Evolutionary conservation across 108 stramenopile genomes (phyloP).

Genomic region (Fragilaria radians): DNA sequence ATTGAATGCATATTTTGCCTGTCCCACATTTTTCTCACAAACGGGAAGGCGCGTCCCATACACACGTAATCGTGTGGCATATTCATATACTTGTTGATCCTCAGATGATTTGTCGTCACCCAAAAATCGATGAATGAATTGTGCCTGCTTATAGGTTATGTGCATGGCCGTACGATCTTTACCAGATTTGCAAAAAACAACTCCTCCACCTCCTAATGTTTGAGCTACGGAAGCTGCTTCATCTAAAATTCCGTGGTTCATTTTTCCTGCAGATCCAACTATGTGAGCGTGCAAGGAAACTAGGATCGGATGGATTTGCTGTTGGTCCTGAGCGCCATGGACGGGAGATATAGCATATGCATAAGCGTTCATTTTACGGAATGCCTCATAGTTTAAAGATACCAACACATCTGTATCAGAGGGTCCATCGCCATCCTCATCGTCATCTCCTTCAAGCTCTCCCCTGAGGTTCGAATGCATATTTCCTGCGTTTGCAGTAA

Average conservation of each 20-base stretch:
- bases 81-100: constrained; percentile 12
- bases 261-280: constrained; percentile 61
- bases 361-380: constrained; percentile 81
- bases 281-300: constrained; percentile 56
- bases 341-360: constrained; percentile 57
- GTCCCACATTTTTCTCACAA: constrained; percentile 91
- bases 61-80: constrained; percentile 70
- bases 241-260: constrained; percentile 83
- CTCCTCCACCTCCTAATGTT: constrained; percentile 67
- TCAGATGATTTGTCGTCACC: background rate
- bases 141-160: constrained; percentile 84
- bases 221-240: constrained; percentile 65
- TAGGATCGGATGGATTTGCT: constrained; percentile 62
- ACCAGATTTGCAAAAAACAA: constrained; percentile 88
- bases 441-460: constrained; percentile 64
- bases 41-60: constrained; percentile 82
- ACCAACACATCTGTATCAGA: constrained; percentile 74
- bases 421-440: constrained; percentile 50
- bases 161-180: constrained; percentile 95
- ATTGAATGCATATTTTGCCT: constrained; percentile 86
- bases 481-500: constrained; percentile 6
- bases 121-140: constrained; percentile 51
- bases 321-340: constrained; percentile 4
- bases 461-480: constrained; percentile 11
- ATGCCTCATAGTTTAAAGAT: constrained; percentile 75